These are phyloP conservation scores for Boletus semigastroideus DNA, from an alignment of 1,284 basidiomycete species.

Conservation along the genomic window DNA sequence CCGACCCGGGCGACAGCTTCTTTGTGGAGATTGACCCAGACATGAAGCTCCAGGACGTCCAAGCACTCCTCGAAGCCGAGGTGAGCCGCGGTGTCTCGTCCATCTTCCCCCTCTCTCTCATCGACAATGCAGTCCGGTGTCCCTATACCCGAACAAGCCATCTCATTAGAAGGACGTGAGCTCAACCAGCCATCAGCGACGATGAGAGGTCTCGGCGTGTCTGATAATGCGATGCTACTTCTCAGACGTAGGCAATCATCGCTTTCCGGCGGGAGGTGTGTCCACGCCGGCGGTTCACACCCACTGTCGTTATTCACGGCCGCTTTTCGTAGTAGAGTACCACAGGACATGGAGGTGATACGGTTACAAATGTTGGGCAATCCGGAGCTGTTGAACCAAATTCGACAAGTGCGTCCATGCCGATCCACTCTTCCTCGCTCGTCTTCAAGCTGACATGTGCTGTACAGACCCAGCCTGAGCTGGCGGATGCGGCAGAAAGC, in stretches of 20 bases:
- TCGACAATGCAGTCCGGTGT: constrained; percentile 58
- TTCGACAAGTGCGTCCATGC: constrained; percentile 57
- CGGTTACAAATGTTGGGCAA: constrained; percentile 85
- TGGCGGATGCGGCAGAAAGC: constrained; percentile 69
- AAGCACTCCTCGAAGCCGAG: constrained; percentile 88
- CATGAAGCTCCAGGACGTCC: constrained; percentile 87
- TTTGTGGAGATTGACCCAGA: constrained; percentile 81
- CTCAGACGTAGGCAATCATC: constrained; percentile 58
- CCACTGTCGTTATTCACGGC: neutral
- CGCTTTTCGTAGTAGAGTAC: constrained; percentile 46
- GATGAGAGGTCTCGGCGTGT: constrained; percentile 62
- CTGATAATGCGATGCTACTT: constrained; percentile 62
- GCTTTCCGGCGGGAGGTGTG: constrained; percentile 60
- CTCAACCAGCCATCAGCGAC: constrained; percentile 64
- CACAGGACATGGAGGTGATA: constrained; percentile 88
- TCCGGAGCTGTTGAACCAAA: constrained; percentile 73
- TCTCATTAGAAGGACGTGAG: constrained; percentile 64
- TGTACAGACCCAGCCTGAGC: constrained; percentile 76
- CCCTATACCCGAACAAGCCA: constrained; percentile 65
- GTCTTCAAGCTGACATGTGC: neutral
- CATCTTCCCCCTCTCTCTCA: neutral
- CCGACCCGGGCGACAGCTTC: constrained; percentile 74
- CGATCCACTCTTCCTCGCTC: neutral
- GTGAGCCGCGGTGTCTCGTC: constrained; percentile 42
- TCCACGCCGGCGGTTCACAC: constrained; percentile 4